Base-by-base conservation (phyloP, 2,329 filamentous ascomycete genomes). In the Alternaria incomplexa region DNA sequence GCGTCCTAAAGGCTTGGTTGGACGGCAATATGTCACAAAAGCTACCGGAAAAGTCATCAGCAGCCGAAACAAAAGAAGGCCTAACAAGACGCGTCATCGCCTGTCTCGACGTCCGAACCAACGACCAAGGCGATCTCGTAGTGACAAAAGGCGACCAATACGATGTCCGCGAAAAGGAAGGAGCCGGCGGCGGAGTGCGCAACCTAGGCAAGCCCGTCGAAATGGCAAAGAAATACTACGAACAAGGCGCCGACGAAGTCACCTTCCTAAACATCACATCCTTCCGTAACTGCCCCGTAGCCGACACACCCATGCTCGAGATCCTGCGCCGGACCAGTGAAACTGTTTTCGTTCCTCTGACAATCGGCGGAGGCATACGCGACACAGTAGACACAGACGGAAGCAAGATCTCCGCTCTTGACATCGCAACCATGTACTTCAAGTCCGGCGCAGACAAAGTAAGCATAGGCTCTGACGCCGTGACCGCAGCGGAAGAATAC, bases 91-190 rank as follows among this genome's bases (percentile, higher is more conserved):
- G 96, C 68, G 89, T 99, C 54, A 98, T 99, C 77, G 96, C 96
- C 26, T 99, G 96, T 77, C 89, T 99, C 26, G 96, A 99, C 77
- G 96, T 99, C 54, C 91, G 96, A 46, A 89, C 94, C 56, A 99
- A 99, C 80, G 96, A 99, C 79, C 86, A 91, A 64, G 96, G 96
- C 32, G 96, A 99, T 80, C 85, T 99, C 10, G 96, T 99, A 0
- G 96, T 99, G 40, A 99, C 96, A 13, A 99, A 99, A 81, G 96
- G 96, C 61, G 96, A 99, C 81, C 95, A 98, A 80, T 99, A 99
- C 83, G 96, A 99, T 75, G 96, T 99, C 7, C 92, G 96, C 30
- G 96, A 98, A 76, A 97, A 97, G 81, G 84, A 85, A 22, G 85
- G 83, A 13, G 84, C 85, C 61, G 83, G 75, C 25, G 82, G 83